Evolutionary conservation across 139 green algal species (phyloP).

Genomic region (Tetratostichococcus sp.): DNA sequence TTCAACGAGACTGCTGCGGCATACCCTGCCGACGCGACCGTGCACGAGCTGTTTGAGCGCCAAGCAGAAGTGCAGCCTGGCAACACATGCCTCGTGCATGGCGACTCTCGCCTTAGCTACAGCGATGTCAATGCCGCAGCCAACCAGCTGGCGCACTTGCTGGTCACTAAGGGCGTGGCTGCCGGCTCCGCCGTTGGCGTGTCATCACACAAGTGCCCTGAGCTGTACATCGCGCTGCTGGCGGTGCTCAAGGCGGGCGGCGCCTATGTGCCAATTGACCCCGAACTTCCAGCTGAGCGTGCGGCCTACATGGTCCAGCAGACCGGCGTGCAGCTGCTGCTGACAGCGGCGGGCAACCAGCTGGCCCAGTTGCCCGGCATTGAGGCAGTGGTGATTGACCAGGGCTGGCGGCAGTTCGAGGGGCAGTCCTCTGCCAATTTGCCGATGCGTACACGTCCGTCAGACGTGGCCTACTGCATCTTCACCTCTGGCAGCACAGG

Average conservation of each 20-base stretch:
- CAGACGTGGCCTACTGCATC: too few species aligned
- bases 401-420: too few species aligned
- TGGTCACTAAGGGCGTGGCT: slow-evolving; percentile 10
- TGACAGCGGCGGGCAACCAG: background rate
- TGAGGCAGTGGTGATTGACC: too few species aligned
- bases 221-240: slow-evolving; percentile 38
- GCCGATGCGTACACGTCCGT: too few species aligned
- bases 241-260: slow-evolving; percentile 41
- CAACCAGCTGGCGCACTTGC: slow-evolving; percentile 32
- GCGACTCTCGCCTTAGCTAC: too few species aligned
- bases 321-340: background rate
- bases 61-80: background rate
- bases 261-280: slow-evolving; percentile 53
- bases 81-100: slow-evolving; percentile 21
- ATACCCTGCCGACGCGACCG: background rate
- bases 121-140: slow-evolving; percentile 18
- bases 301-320: slow-evolving; percentile 22
- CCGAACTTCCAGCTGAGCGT: slow-evolving; percentile 39
- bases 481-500: too few species aligned
- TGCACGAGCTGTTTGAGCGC: slow-evolving; percentile 23
- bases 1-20: background rate
- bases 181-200: slow-evolving; percentile 27
- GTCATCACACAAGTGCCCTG: slow-evolving; percentile 29
- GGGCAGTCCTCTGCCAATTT: too few species aligned
- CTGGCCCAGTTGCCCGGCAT: too few species aligned